Conservation (phyloP, 2,329 filamentous ascomycete genomes). For the Colletotrichum tropicale region DNA sequence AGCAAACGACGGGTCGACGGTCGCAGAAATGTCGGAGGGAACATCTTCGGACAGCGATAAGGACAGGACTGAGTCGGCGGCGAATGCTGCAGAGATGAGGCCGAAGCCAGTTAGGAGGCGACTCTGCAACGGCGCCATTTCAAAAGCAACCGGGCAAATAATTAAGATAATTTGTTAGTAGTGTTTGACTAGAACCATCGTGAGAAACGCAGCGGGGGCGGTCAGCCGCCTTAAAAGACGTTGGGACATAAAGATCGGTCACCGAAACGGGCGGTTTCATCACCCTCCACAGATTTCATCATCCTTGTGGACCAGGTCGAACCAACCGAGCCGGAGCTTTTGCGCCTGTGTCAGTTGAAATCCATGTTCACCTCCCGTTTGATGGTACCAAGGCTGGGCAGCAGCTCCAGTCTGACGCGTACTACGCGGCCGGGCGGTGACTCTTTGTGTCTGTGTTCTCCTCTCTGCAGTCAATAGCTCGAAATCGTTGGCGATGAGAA, state of each 20-base stretch:
- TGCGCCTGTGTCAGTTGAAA: not conserved
- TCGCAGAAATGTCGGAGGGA: not conserved
- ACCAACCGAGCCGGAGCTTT: not conserved
- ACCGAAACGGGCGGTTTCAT: not conserved
- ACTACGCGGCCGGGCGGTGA: not conserved
- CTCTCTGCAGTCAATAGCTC: not conserved
- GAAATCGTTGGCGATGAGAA: not conserved
- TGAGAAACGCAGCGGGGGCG: not conserved
- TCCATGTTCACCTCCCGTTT: not conserved
- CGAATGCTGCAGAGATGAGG: not conserved
- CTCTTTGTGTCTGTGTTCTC: not conserved
- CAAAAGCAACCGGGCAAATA: not conserved
- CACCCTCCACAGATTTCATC: constrained; percentile 11
- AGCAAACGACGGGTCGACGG: constrained; percentile 14
- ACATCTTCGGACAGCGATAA: constrained; percentile 5
- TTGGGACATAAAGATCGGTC: not conserved
- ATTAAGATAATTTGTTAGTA: not conserved
- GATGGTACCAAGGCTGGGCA: constrained; percentile 8
- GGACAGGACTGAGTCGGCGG: not conserved
- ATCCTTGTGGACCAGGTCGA: constrained; percentile 4
- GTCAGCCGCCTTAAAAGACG: constrained; percentile 3
- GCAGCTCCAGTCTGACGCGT: constrained; percentile 16
- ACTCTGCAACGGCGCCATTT: constrained; percentile 14
- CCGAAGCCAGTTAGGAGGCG: constrained; percentile 8
- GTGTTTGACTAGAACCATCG: not conserved